Evolutionary conservation across 257 asterid species (phyloP).

Genomic region (Hygrophila difformis): DNA sequence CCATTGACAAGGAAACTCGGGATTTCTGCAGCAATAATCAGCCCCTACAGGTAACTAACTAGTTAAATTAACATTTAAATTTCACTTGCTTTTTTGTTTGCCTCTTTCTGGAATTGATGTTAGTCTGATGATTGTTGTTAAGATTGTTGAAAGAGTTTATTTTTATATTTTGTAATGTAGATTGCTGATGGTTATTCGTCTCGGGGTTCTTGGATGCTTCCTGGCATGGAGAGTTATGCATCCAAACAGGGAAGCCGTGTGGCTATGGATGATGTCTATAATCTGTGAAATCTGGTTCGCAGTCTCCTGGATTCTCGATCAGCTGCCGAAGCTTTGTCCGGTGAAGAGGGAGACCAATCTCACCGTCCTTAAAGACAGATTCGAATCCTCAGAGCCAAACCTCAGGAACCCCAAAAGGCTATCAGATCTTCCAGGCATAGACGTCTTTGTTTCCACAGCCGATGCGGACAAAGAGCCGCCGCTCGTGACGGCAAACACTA

Average conservation of each 20-base stretch:
- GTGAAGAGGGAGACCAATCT: conserved; percentile 76
- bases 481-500: conserved; percentile 83
- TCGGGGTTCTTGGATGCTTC: conserved; percentile 66
- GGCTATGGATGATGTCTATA: conserved; percentile 91
- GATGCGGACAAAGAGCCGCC: conserved; percentile 86
- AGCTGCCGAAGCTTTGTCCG: conserved; percentile 81
- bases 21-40: conserved; percentile 74
- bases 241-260: conserved; percentile 80
- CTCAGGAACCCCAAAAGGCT: conserved; percentile 70
- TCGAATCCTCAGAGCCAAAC: conserved; percentile 64
- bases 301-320: conserved; percentile 85
- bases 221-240: conserved; percentile 76
- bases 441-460: conserved; percentile 81
- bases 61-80: no score
- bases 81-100: no score
- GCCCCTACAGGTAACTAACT: conserved; percentile 67
- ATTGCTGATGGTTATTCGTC: conserved; percentile 67
- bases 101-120: no score
- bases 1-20: conserved; percentile 79
- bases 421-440: conserved; percentile 85
- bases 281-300: conserved; percentile 94
- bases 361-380: conserved; percentile 59
- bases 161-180: conserved; percentile 19
- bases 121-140: not conserved
- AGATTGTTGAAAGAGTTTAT: not conserved